A percentile compares a stretch with the other conserved stretches of the same genome.
Evolutionary conservation across 306 rosid species (phyloP).

Genomic region (Corylus americana): DNA sequence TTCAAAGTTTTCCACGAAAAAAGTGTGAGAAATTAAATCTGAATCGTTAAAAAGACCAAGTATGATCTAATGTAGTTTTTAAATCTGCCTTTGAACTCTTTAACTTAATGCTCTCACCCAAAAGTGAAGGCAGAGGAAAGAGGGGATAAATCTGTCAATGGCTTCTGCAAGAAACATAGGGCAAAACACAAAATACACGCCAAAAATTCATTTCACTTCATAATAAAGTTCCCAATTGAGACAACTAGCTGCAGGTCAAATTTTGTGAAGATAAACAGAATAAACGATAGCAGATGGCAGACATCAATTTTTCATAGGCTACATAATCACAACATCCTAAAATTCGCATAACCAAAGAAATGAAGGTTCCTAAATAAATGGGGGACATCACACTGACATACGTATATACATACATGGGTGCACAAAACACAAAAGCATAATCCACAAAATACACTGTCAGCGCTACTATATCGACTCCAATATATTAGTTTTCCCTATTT

Average conservation of each 20-base stretch:
- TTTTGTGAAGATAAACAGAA: neutral
- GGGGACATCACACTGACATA: slow-evolving; percentile 33
- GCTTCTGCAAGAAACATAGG: too few species aligned
- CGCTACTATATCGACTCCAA: slow-evolving; percentile 37
- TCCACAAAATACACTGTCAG: slow-evolving; percentile 39
- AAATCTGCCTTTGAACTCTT: too few species aligned
- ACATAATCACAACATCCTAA: slow-evolving; percentile 28
- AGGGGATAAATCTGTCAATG: too few species aligned
- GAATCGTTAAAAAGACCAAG: too few species aligned
- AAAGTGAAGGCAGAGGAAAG: too few species aligned
- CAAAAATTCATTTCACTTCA: neutral
- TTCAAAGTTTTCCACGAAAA: too few species aligned
- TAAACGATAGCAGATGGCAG: neutral
- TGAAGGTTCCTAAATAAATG: slow-evolving; percentile 38
- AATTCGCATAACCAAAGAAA: slow-evolving; percentile 26
- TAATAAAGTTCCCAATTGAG: neutral
- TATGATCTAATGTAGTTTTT: too few species aligned
- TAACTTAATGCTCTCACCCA: too few species aligned
- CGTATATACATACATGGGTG: slow-evolving; percentile 51
- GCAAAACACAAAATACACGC: too few species aligned
- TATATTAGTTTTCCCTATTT: slow-evolving; percentile 24
- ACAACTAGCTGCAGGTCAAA: neutral
- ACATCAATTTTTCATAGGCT: neutral
- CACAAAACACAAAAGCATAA: slow-evolving; percentile 40
- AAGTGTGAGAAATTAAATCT: too few species aligned